Percentiles rank a stretch among this genome's conserved stretches.
Conservation (phyloP, 108 stramenopile genomes). For the Parietichytrium sp. region DNA sequence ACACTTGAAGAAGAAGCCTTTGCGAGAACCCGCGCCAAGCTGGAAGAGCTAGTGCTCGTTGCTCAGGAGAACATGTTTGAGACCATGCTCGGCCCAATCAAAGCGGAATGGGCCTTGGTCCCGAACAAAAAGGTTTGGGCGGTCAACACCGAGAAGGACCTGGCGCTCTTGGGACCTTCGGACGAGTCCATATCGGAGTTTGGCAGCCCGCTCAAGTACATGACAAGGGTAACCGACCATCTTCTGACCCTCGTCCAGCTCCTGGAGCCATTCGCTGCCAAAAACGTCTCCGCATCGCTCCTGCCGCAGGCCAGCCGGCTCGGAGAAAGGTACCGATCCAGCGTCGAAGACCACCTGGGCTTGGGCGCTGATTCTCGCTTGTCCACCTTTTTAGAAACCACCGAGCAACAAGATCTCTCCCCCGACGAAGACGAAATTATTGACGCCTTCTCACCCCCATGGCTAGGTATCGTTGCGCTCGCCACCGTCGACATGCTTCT, state of each 20-base stretch:
- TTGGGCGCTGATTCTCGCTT: not conserved
- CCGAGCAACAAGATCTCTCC: not conserved
- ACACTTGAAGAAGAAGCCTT: not conserved
- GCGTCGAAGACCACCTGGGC: not conserved
- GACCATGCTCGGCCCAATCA: not conserved
- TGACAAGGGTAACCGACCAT: conserved; percentile 23
- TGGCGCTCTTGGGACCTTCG: not conserved
- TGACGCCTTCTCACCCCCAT: not conserved
- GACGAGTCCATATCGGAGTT: conserved; percentile 28
- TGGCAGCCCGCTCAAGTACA: not conserved
- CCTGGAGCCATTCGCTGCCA: conserved; percentile 8
- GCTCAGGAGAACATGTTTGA: not conserved
- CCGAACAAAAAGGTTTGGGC: not conserved
- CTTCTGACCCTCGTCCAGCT: conserved; percentile 14
- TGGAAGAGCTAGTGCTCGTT: not conserved
- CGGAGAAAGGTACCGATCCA: not conserved
- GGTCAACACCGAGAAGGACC: not conserved
- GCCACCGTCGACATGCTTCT: not conserved
- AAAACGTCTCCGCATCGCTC: not conserved
- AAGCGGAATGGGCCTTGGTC: not conserved
- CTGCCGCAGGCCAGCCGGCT: not conserved
- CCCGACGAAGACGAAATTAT: not conserved
- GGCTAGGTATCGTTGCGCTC: not conserved
- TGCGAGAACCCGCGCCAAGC: not conserved
- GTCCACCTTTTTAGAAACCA: not conserved